Evolutionary conservation across 2,329 filamentous ascomycete genomes (phyloP).

Genomic region (Ilyonectria robusta): DNA sequence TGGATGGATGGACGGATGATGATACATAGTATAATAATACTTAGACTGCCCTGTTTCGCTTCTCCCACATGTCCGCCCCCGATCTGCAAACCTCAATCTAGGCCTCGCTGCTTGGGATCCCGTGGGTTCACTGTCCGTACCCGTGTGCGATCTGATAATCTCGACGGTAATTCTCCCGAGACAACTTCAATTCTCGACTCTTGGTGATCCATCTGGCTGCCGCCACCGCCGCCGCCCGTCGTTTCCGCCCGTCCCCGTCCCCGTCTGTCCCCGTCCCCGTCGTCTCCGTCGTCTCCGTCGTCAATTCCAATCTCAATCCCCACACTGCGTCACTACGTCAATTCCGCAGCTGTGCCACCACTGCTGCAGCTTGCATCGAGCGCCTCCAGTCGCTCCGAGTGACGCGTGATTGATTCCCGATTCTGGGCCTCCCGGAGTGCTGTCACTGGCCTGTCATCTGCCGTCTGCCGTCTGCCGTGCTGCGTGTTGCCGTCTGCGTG

Average conservation of each 20-base stretch:
- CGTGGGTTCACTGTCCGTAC: not conserved
- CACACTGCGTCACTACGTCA: not conserved
- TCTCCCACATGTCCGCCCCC: not conserved
- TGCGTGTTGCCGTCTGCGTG: not conserved
- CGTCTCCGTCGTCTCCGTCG: not conserved
- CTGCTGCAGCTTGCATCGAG: no score
- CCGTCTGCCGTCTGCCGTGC: no score
- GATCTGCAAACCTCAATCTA: not conserved
- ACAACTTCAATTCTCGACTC: not conserved
- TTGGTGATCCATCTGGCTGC: constrained; percentile 6
- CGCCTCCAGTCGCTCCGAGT: no score
- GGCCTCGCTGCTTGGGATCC: not conserved
- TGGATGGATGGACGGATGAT: not conserved
- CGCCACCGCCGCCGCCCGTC: not conserved
- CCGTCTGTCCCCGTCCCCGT: not conserved
- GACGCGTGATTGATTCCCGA: not conserved
- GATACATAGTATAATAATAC: not conserved
- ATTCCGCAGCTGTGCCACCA: not conserved
- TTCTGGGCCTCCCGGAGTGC: not conserved
- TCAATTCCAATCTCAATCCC: not conserved
- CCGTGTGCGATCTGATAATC: not conserved
- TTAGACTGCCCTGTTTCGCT: not conserved
- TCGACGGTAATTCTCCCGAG: not conserved
- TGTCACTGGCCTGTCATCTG: not conserved
- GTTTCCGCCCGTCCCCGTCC: not conserved